phyloP scores from a whole-genome alignment of 1,284 basidiomycete genomes.

The Sporisorium exsertum region DNA sequence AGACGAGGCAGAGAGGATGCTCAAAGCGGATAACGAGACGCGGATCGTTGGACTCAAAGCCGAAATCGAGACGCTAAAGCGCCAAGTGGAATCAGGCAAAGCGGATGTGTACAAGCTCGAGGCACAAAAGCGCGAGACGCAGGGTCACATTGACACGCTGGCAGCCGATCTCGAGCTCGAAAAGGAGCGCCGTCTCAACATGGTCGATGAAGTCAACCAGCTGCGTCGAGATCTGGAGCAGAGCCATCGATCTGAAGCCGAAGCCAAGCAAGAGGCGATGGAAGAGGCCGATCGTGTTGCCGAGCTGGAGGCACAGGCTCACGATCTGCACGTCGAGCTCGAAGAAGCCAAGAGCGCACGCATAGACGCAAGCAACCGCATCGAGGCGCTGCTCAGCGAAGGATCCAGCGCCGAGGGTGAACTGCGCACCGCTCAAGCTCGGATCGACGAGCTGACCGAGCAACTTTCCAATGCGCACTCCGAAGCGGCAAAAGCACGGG shows the following conservation, averaged over 20 bases:
- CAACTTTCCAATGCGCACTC: slow-evolving; percentile 54
- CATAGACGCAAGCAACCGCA: slow-evolving; percentile 58
- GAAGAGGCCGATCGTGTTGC: slow-evolving; percentile 57
- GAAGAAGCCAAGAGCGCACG: slow-evolving; percentile 59
- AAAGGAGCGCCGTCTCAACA: slow-evolving; percentile 56
- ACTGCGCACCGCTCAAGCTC: slow-evolving; percentile 53
- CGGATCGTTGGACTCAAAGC: slow-evolving; percentile 19
- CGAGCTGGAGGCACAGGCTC: slow-evolving; percentile 57
- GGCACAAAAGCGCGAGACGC: slow-evolving; percentile 19
- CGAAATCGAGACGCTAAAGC: slow-evolving; percentile 34
- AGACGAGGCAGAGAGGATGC: slow-evolving; percentile 24
- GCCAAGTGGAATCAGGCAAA: slow-evolving; percentile 31
- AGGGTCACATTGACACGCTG: slow-evolving; percentile 27
- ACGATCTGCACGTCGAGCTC: slow-evolving; percentile 58
- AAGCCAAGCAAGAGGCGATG: slow-evolving; percentile 48
- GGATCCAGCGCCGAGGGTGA: slow-evolving; percentile 59
- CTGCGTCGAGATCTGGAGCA: slow-evolving; percentile 58
- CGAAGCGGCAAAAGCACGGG: slow-evolving; percentile 51
- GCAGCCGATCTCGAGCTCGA: slow-evolving; percentile 54
- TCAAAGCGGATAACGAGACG: slow-evolving; percentile 28
- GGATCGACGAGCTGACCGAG: slow-evolving; percentile 59
- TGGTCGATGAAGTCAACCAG: slow-evolving; percentile 60
- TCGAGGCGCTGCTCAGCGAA: slow-evolving; percentile 60
- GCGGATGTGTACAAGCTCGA: slow-evolving; percentile 23
- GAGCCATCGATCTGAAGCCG: slow-evolving; percentile 45